These are phyloP conservation scores for Lachancea lanzarotensis DNA, from an alignment of 805 yeast species.

Conservation along the genomic window DNA sequence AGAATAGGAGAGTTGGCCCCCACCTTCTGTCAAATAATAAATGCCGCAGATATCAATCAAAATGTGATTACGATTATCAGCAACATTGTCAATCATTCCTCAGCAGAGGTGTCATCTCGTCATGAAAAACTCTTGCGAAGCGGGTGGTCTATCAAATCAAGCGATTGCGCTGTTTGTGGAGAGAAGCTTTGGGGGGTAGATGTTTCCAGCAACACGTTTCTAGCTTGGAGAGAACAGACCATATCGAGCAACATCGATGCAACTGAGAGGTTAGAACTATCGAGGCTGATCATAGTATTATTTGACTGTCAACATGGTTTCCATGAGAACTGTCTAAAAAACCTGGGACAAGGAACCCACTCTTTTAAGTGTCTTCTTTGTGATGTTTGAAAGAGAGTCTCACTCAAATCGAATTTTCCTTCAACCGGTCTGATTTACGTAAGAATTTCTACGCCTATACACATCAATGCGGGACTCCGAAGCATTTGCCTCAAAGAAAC, in stretches of 20 bases:
- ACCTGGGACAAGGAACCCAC: constrained; percentile 22
- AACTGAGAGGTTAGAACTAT: neutral
- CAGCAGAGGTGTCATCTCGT: constrained; percentile 40
- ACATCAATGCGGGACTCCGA: no score
- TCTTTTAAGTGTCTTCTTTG: constrained; percentile 23
- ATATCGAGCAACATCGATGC: neutral
- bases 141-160: constrained; percentile 59
- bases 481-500: no score
- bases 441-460: no score
- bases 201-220: constrained; percentile 42
- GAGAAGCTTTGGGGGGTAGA: constrained; percentile 65
- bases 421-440: no score
- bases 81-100: constrained; percentile 50
- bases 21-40: constrained; percentile 55
- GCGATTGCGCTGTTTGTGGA: constrained; percentile 73
- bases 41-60: constrained; percentile 59
- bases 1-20: constrained; percentile 54
- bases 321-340: constrained; percentile 24
- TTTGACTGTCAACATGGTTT: constrained; percentile 30
- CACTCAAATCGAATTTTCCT: no score
- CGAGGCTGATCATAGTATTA: constrained; percentile 9
- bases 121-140: constrained; percentile 38
- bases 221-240: constrained; percentile 48
- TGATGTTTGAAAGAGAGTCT: neutral
- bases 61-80: constrained; percentile 47